Conservation (phyloP, 805 yeast genomes). For the Groenewaldozyma salmanticensis region DNA sequence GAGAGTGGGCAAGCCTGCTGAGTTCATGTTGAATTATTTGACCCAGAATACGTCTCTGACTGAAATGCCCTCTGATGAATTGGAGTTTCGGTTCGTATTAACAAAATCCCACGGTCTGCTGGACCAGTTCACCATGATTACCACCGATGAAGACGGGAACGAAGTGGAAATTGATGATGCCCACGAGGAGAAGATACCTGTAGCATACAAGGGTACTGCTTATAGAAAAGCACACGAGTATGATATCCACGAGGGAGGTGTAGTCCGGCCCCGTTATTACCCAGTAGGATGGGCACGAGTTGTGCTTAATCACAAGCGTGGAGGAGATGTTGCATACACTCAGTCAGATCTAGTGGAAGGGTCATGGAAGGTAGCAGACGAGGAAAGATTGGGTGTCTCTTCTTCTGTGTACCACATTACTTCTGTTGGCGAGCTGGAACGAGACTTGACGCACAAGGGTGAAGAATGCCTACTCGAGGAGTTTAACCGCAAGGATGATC, state of each 20-base stretch:
- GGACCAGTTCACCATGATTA: slow-evolving; percentile 6
- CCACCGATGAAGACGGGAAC: slow-evolving; percentile 12
- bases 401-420: slow-evolving; percentile 21
- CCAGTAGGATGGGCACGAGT: slow-evolving; percentile 28
- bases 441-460: neutral
- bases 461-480: slow-evolving; percentile 7
- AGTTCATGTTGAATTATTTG: slow-evolving; percentile 16
- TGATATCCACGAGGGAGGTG: slow-evolving; percentile 10
- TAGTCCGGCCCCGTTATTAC: slow-evolving; percentile 9
- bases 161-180: slow-evolving; percentile 14
- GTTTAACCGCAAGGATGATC: slow-evolving; percentile 4
- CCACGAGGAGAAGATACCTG: neutral
- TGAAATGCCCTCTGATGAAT: slow-evolving; percentile 16
- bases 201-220: slow-evolving; percentile 20
- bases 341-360: slow-evolving; percentile 17
- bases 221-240: slow-evolving; percentile 17
- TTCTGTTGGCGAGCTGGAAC: slow-evolving; percentile 6
- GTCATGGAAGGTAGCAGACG: slow-evolving; percentile 26
- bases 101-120: slow-evolving; percentile 12
- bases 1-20: slow-evolving; percentile 11
- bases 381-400: slow-evolving; percentile 22
- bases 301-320: slow-evolving; percentile 16
- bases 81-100: slow-evolving; percentile 18
- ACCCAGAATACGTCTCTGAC: slow-evolving; percentile 17
- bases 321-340: neutral